Evolutionary conservation across 345 rosid genomes (phyloP).

Genomic region (Syzygium grande): DNA sequence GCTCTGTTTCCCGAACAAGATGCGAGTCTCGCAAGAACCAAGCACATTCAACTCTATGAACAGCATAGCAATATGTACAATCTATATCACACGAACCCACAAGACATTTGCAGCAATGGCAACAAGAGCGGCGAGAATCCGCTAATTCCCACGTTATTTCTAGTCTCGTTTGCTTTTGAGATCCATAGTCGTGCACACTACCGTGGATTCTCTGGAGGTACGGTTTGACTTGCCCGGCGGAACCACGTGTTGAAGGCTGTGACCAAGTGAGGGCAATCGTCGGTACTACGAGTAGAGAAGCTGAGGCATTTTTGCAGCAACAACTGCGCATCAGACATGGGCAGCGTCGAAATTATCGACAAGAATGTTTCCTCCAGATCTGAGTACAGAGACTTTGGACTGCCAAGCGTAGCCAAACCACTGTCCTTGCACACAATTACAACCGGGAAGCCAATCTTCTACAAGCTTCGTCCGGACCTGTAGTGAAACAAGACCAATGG

Average conservation of each 20-base stretch:
- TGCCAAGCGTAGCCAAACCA: constrained; percentile 29
- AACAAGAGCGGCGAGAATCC: neutral
- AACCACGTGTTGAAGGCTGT: constrained; percentile 68
- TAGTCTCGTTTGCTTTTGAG: too few relatives aligned
- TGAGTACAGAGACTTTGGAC: constrained; percentile 30
- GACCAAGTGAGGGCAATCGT: constrained; percentile 60
- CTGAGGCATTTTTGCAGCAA: constrained; percentile 54
- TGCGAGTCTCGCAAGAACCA: neutral
- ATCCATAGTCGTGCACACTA: neutral
- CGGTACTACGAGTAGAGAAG: constrained; percentile 51
- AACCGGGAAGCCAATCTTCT: constrained; percentile 72
- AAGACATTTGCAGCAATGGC: neutral
- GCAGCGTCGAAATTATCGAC: constrained; percentile 56
- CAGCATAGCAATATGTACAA: neutral
- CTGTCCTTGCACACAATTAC: constrained; percentile 51
- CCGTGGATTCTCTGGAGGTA: neutral
- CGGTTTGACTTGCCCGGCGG: constrained; percentile 39
- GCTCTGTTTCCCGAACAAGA: neutral
- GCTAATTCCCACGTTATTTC: too few relatives aligned
- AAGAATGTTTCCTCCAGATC: constrained; percentile 67
- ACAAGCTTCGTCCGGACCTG: constrained; percentile 67
- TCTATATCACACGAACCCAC: neutral
- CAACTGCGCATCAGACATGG: constrained; percentile 46
- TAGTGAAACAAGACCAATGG: neutral
- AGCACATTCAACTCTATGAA: neutral